These are phyloP conservation scores for Phytopythium litorale DNA, from an alignment of 352 stramenopile species.

Conservation along the genomic window DNA sequence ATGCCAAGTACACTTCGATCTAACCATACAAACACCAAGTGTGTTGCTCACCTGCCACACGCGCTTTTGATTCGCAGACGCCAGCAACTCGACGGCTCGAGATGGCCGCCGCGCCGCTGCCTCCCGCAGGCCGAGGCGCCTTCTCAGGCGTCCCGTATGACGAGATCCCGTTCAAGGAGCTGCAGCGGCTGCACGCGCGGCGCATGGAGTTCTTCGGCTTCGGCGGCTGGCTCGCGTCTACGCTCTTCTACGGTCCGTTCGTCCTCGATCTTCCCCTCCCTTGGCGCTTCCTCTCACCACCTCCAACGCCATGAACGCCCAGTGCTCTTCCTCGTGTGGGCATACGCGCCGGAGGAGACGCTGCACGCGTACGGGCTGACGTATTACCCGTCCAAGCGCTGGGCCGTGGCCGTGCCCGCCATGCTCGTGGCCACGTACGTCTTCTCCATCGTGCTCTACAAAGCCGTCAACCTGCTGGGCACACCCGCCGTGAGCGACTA, in stretches of 20 bases:
- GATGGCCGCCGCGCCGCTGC: background rate
- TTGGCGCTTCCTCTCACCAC: background rate
- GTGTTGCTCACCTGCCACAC: background rate
- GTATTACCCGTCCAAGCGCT: constrained; percentile 90
- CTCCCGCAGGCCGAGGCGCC: background rate
- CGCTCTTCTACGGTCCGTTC: constrained; percentile 64
- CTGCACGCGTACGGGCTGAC: constrained; percentile 78
- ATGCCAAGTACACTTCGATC: background rate
- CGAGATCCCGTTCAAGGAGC: constrained; percentile 72
- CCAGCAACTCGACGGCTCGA: background rate
- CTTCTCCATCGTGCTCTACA: constrained; percentile 82
- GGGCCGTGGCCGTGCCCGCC: constrained; percentile 81
- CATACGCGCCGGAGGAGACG: constrained; percentile 79
- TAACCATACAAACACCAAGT: background rate
- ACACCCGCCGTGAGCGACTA: constrained; percentile 74
- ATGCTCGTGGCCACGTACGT: constrained; percentile 82
- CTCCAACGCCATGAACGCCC: background rate
- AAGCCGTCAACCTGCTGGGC: constrained; percentile 74
- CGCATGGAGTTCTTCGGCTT: constrained; percentile 88
- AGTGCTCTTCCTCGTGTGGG: constrained; percentile 88
- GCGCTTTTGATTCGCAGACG: background rate
- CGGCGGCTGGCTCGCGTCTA: constrained; percentile 77
- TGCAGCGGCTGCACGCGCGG: constrained; percentile 74
- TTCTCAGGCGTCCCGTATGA: constrained; percentile 8
- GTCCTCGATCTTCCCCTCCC: background rate